Evolutionary conservation across 768 basidiomycete genomes (phyloP).

Genomic region (Lactifluus subvellereus): DNA sequence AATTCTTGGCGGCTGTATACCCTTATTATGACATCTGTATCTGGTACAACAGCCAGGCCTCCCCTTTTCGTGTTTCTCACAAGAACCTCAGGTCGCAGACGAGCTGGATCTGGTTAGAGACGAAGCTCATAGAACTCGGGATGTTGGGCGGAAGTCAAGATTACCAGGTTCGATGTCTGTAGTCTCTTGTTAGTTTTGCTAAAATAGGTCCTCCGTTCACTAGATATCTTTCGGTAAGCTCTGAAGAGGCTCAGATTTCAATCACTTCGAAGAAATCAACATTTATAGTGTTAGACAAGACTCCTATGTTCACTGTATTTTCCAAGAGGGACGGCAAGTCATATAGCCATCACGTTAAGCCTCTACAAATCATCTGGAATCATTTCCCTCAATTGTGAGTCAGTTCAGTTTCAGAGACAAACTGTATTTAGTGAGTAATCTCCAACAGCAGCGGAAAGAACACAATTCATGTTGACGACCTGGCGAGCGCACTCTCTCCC

Average conservation of each 20-base stretch:
- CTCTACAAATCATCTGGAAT: constrained; percentile 83
- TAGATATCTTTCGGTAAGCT: constrained; percentile 23
- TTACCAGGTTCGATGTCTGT: constrained; percentile 50
- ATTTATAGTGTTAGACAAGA: constrained; percentile 70
- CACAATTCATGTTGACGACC: constrained; percentile 85
- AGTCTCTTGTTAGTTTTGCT: background rate
- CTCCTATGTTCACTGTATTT: constrained; percentile 85
- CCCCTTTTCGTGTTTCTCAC: background rate
- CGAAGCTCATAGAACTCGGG: constrained; percentile 79
- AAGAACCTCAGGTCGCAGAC: constrained; percentile 63
- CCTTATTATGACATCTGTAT: constrained; percentile 86
- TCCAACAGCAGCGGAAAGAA: constrained; percentile 51
- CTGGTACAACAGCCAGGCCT: constrained; percentile 43
- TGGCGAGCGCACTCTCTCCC: constrained; percentile 42
- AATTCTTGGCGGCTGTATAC: constrained; percentile 76
- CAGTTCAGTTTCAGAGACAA: background rate
- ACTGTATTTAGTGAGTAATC: background rate
- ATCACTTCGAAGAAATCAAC: constrained; percentile 12
- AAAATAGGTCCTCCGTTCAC: background rate
- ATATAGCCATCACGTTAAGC: constrained; percentile 77
- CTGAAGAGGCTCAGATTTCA: background rate
- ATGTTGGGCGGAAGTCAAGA: constrained; percentile 68
- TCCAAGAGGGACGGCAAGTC: constrained; percentile 64
- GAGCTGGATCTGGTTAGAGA: constrained; percentile 85
- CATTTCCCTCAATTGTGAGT: constrained; percentile 74